Base-by-base conservation (phyloP, 345 rosid species). In the Rhodomyrtus tomentosa region DNA sequence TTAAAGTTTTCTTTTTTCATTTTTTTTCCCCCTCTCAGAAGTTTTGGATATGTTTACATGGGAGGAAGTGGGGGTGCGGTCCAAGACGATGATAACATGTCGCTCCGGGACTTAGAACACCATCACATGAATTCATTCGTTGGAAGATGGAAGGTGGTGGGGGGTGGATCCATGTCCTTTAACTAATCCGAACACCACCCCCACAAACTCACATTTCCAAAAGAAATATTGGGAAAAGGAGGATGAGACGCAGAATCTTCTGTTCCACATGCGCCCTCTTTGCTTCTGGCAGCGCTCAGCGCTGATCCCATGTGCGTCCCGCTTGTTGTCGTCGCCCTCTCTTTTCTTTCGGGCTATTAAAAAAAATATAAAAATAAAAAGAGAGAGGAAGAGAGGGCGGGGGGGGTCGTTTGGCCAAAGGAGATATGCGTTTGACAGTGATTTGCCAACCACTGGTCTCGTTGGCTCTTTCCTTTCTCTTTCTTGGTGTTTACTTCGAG, bases 121-220 rank as follows among this genome's bases (percentile, higher is more conserved):
- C 89, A 45, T 88, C 91, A 87, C 95, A 87, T 88, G 93, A 90
- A 88, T 91, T 88, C 88, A 89, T 89, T 89, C 73, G 92, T 87
- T 91, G 91, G 91, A 29, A 59, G 40, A 16, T 59, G 74, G 16
- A 40, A 5, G 5, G 40, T 5, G 42, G 5, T 0, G 42, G 32
- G 40, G 73, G 55, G 90, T 89, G 92, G 92, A 87, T 89, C 88
- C 95, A 91, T 89, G 93, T 91, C 88, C 91, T 84, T 29, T 29
- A 32, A 29, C 74, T 29, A 59, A 10, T 16, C 42, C 20, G 7
- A 15, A 27, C 29, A 10, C 51, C 42, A 32, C 29, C 22, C 51
- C 42, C 45, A 32, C 76, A 32, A 62, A 9, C 22, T 62, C 13
- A 10, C 76, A 62, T 32, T 32, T 62, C 49, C 49, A 45, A 45